Evolutionary conservation across 805 yeast genomes (phyloP), one percentile per base, ranked within the genome.

Genomic region (Kodamaea hsintzibuensis): DNA sequence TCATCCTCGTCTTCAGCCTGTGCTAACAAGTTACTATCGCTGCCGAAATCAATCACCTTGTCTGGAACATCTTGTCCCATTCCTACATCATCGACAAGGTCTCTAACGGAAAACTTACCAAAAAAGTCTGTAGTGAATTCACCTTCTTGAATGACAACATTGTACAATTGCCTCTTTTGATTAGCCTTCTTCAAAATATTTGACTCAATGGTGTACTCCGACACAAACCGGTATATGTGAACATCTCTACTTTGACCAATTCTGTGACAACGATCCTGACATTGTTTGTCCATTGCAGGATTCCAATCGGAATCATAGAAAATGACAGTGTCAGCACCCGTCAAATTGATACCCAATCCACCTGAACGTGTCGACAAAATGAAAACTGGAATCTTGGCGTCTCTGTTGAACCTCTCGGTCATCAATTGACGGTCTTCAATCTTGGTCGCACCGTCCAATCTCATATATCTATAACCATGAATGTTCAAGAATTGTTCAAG

Each of bases 281-380:
- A 95, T 72, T 95, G 99, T 66, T 91, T 91, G 69, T 95, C 99
- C 98, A 95, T 95, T 1, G 98, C 96, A 1, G 99, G 99, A 67
- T 95, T 95, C 99, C 99, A 93, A 71, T 93, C 99, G 2, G 97
- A 91, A 71, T 95, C 99, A 69, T 96, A 95, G 72, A 95, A 96
- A 7, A 95, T 91, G 44, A 95, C 99, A 0, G 99, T 95, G 65
- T 95, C 99, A 0, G 99, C 99, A 66, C 98, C 99, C 0, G 99
- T 95, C 59, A 95, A 74, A 65, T 95, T 95, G 68, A 95, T 95
- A 67, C 99, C 99, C 61, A 96, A 78, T 38, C 99, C 99, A 69
- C 99, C 99, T 2, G 99, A 95, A 71, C 99, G 83, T 2, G 98
- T 91, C 2, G 97, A 91, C 51, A 95, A 71, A 49, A 95, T 95